phyloP scores from a whole-genome alignment of 106 monocot genomes.

The Amphibolis antarctica region DNA sequence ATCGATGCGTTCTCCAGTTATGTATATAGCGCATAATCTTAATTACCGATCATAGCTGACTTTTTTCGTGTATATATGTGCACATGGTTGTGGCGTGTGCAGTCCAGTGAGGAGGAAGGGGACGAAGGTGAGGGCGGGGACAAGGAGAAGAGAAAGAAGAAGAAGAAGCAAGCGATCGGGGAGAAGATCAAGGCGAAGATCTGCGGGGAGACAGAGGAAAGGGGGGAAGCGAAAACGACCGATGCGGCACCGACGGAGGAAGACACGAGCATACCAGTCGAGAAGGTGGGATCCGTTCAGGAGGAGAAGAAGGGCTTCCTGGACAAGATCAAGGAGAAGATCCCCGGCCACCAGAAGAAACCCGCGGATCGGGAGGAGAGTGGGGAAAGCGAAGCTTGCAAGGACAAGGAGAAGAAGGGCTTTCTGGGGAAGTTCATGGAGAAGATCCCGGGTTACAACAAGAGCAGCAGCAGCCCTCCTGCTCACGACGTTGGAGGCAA shows the following conservation, averaged over 20 bases:
- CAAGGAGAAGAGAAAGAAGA: slow-evolving; percentile 59
- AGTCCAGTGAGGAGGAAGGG: slow-evolving; percentile 63
- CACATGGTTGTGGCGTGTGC: no score
- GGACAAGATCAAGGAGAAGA: slow-evolving; percentile 56
- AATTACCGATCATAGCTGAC: no score
- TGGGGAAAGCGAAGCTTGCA: slow-evolving; percentile 9
- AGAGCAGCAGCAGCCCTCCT: background rate
- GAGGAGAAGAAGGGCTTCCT: slow-evolving; percentile 30
- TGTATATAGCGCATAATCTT: no score
- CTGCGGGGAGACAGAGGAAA: background rate
- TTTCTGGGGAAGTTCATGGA: slow-evolving; percentile 71
- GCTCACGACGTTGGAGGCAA: slow-evolving; percentile 8
- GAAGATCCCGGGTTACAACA: slow-evolving; percentile 54
- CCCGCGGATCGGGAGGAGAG: slow-evolving; percentile 4
- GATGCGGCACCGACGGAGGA: background rate
- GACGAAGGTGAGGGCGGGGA: slow-evolving; percentile 21
- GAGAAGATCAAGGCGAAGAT: slow-evolving; percentile 25
- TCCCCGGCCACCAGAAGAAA: slow-evolving; percentile 35
- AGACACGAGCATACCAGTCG: slow-evolving; percentile 15
- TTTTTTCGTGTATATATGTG: background rate
- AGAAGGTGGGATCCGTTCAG: slow-evolving; percentile 6
- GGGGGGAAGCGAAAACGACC: background rate
- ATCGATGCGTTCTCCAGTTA: no score
- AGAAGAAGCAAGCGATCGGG: slow-evolving; percentile 35
- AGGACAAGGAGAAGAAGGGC: slow-evolving; percentile 65